Evolutionary conservation across 1,139 yeast genomes (phyloP).

Genomic region (Lodderomyces margitis): DNA sequence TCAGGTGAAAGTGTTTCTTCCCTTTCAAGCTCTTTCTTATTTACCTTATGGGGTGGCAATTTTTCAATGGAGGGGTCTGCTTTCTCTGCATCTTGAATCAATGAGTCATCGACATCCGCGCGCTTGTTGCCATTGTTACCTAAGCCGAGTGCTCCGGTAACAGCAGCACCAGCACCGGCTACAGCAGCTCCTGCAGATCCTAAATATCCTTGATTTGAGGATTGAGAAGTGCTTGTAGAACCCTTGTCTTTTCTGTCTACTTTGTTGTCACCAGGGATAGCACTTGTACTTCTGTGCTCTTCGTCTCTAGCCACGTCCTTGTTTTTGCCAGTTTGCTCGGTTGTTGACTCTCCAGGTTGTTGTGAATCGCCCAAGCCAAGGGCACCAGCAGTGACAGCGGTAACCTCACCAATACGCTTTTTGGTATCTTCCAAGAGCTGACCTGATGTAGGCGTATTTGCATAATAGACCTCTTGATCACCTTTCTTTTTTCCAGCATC

Average conservation of each 20-base stretch:
- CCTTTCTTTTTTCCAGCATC: constrained; percentile 17
- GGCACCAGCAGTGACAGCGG: neutral
- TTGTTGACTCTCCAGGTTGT: neutral
- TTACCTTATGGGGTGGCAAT: constrained; percentile 20
- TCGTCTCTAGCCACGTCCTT: neutral
- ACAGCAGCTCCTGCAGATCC: constrained; percentile 6
- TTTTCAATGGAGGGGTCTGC: constrained; percentile 21
- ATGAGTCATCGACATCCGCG: constrained; percentile 16
- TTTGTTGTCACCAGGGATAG: neutral
- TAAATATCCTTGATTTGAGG: constrained; percentile 1
- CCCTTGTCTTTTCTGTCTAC: neutral
- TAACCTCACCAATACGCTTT: neutral
- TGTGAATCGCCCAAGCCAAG: neutral
- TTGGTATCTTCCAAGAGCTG: constrained; percentile 1
- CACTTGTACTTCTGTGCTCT: neutral
- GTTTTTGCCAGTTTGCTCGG: neutral
- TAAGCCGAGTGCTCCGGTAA: constrained; percentile 16
- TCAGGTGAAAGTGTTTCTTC: constrained; percentile 7
- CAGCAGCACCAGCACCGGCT: constrained; percentile 14
- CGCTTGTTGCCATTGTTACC: neutral
- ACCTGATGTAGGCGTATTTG: neutral
- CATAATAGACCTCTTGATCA: constrained; percentile 7
- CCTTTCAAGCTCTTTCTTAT: constrained; percentile 5
- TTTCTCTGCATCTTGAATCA: constrained; percentile 24
- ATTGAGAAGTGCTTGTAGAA: neutral